Evolutionary conservation across 208 protist species (phyloP).

Genomic region (Leishmania lainsoni): DNA sequence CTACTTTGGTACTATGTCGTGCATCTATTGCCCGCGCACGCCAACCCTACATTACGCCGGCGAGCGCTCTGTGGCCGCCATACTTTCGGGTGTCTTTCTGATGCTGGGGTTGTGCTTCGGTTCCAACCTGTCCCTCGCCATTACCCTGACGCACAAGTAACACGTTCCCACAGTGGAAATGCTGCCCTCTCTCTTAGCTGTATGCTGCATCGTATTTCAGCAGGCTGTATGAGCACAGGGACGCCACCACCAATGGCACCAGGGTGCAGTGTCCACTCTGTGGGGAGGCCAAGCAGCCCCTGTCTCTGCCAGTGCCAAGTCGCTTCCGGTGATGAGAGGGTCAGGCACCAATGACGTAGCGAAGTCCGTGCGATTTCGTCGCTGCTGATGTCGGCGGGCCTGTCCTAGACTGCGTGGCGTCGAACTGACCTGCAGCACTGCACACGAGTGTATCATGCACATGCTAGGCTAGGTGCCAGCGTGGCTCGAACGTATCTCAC

Average conservation of each 20-base stretch:
- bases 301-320: not conserved
- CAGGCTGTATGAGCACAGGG: not conserved
- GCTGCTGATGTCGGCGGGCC: not conserved
- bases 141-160: constrained; percentile 40
- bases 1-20: constrained; percentile 70
- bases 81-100: constrained; percentile 47
- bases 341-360: not conserved
- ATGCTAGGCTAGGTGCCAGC: not conserved
- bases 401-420: not conserved
- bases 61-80: constrained; percentile 66
- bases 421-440: not conserved
- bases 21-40: constrained; percentile 63
- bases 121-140: constrained; percentile 48
- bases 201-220: not conserved
- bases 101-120: constrained; percentile 59
- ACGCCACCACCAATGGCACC: not conserved
- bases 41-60: constrained; percentile 50
- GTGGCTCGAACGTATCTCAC: not conserved
- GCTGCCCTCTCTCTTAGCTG: not conserved
- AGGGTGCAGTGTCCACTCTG: not conserved
- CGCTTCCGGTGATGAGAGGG: not conserved
- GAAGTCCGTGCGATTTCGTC: not conserved
- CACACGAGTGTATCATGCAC: not conserved
- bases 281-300: not conserved
- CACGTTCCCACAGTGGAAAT: not conserved